Percentiles rank a stretch among this genome's conserved stretches.
phyloP scores from a whole-genome alignment of 1,139 yeast genomes.

The Zygosaccharomyces pseudobailii region DNA sequence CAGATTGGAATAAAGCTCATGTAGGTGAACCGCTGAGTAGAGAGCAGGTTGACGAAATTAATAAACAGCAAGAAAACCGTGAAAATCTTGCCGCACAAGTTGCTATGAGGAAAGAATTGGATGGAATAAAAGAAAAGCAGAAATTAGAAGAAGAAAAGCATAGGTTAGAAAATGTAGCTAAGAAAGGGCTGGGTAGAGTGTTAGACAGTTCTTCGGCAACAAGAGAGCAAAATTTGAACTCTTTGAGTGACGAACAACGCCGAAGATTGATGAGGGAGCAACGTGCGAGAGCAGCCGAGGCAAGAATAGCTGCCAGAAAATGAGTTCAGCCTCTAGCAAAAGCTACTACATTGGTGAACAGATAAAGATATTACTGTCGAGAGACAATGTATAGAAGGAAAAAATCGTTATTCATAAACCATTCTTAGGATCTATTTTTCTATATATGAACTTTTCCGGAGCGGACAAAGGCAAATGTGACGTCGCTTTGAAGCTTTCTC shows the following conservation, averaged over 20 bases:
- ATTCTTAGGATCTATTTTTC: too few relatives aligned
- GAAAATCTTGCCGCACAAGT: conserved; percentile 33
- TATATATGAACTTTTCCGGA: conserved; percentile 6
- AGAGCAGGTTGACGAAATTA: conserved; percentile 52
- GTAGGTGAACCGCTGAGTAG: conserved; percentile 63
- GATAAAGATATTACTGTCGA: too few relatives aligned
- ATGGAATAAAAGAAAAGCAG: conserved; percentile 29
- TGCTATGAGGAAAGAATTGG: conserved; percentile 34
- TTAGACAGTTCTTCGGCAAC: conserved; percentile 24
- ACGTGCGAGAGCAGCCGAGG: conserved; percentile 95
- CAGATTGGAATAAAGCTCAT: conserved; percentile 66
- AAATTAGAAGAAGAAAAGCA: conserved; percentile 10
- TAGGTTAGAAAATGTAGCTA: conserved; percentile 19
- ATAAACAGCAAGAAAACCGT: conserved; percentile 41
- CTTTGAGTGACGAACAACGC: conserved; percentile 62
- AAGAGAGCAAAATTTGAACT: conserved; percentile 31
- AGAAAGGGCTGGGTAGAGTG: conserved; percentile 31
- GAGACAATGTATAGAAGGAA: too few relatives aligned
- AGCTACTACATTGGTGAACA: neutral
- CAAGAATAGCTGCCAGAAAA: conserved; percentile 45
- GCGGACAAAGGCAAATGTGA: conserved; percentile 30
- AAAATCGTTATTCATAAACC: too few relatives aligned
- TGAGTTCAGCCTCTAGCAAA: neutral
- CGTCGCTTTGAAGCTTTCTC: conserved; percentile 10
- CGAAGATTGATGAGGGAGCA: conserved; percentile 84